These are phyloP conservation scores for Excoecaria agallocha DNA, from an alignment of 345 rosid genomes.

Conservation along the genomic window DNA sequence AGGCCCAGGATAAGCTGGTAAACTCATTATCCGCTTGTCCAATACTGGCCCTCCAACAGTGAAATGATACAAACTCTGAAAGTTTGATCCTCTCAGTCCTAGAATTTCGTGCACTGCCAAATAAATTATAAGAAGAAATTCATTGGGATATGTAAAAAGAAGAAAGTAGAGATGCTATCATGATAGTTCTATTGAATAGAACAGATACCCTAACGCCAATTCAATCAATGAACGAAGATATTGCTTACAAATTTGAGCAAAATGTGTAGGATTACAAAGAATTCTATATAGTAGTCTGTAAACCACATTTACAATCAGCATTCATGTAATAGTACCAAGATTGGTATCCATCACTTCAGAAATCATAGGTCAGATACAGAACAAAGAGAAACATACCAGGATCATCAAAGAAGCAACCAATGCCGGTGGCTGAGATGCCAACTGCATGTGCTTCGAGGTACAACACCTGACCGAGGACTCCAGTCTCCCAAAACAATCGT, in stretches of 20 bases:
- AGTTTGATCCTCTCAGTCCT: slow-evolving; percentile 57
- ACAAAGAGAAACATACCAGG: slow-evolving; percentile 46
- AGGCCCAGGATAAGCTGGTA: slow-evolving; percentile 90
- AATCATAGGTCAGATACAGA: not conserved
- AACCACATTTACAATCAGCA: not conserved
- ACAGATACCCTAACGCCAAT: too few species aligned
- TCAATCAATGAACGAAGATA: not conserved
- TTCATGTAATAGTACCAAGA: not conserved
- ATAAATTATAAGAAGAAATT: not conserved
- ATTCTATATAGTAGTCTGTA: not conserved
- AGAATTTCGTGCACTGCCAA: slow-evolving; percentile 67
- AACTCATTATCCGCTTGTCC: slow-evolving; percentile 85
- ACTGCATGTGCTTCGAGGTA: slow-evolving; percentile 90
- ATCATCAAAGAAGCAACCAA: slow-evolving; percentile 90
- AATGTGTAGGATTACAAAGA: not conserved
- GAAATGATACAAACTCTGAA: slow-evolving; percentile 84
- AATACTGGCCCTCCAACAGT: slow-evolving; percentile 75
- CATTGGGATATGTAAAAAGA: not conserved
- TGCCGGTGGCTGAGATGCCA: slow-evolving; percentile 90
- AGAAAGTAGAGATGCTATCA: not conserved
- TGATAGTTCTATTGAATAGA: not conserved
- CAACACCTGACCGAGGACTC: slow-evolving; percentile 81
- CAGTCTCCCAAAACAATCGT: slow-evolving; percentile 86
- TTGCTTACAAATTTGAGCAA: not conserved
- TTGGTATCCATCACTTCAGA: not conserved